Evolutionary conservation across 2,329 filamentous ascomycete species (phyloP), one percentile per base, ranked within the genome.

Genomic region (Xylariaceae sp.): DNA sequence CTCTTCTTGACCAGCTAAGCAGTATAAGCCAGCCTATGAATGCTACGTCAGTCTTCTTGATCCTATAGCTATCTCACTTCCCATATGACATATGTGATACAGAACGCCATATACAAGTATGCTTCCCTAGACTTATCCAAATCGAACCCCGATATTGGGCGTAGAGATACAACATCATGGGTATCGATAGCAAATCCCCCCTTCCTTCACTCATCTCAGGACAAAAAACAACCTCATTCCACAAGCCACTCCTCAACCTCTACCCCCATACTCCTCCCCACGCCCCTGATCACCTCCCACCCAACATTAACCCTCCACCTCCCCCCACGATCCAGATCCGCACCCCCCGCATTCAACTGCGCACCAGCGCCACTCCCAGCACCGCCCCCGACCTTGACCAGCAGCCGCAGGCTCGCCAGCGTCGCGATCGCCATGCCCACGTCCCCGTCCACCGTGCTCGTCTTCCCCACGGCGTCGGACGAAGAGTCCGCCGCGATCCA

Each of bases 221-320:
- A 6, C 22, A 26, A 26, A 26, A 26, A 7, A 32, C 13, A 16
- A 13, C n/a, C 42, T 41, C 60, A 87, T 49, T 87, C 85, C 37
- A 83, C 73, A 41, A 88, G 64, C 74, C 83, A 90, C 60, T 91
- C 87, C 48, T 87, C 81, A 11, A 89, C 74, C 61, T 89, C 86
- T n/a, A 93, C 73, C 2, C 84, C 83, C 38, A 93, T 77, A 56
- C 78, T 83, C 56, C 87, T 69, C 19, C 85, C 87, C 48, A 93
- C 66, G 3, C 73, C 76, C 45, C 83, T 70, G 6, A 87, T 78
- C 48, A 85, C 80, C 56, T 93, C 88, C 85, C 85, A 90, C 1
- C 82, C 80, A 43, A 87, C 81, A 52, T 86, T 87, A 9, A 90
- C 83, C 55, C 84, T 79, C 85, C 86, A 93, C 63, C 85, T 83